phyloP scores from a whole-genome alignment of 192 early-diverging fungal genomes.

The Coemansia sp. region DNA sequence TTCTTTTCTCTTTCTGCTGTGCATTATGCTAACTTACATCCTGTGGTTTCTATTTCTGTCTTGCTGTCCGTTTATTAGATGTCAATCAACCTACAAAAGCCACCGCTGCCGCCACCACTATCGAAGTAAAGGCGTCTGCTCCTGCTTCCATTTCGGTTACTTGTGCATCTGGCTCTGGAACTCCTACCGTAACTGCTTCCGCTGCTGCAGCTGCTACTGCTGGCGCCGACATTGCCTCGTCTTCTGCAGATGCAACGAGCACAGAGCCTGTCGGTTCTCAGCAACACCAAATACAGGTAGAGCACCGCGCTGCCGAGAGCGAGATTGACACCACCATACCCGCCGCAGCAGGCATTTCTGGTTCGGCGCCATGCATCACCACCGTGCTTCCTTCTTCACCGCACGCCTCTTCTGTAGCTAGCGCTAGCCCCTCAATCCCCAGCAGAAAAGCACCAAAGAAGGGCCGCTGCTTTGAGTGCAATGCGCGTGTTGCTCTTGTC shows the following conservation, averaged over 20 bases:
- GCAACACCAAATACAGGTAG: conserved; percentile 6
- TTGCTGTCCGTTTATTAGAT: conserved; percentile 27
- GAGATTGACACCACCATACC: not conserved
- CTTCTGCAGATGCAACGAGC: not conserved
- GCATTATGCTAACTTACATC: conserved; percentile 6
- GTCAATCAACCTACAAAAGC: conserved; percentile 31
- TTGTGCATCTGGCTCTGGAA: conserved; percentile 12
- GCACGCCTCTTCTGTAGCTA: conserved; percentile 18
- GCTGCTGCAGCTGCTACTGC: conserved; percentile 18
- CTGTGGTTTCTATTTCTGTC: conserved; percentile 5
- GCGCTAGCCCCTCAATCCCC: conserved; percentile 44
- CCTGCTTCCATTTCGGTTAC: conserved; percentile 17
- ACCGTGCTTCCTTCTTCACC: conserved; percentile 37
- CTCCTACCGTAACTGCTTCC: conserved; percentile 5
- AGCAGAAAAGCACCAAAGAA: conserved; percentile 65
- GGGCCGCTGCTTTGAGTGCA: conserved; percentile 69
- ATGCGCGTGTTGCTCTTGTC: conserved; percentile 71
- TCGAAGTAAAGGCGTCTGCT: conserved; percentile 5
- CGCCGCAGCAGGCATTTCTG: conserved; percentile 10
- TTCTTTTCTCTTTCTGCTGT: not conserved
- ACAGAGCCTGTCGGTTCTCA: not conserved
- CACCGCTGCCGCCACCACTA: conserved; percentile 21
- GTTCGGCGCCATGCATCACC: conserved; percentile 28
- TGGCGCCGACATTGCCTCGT: conserved; percentile 4
- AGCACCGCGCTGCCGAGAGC: not conserved